Evolutionary conservation across 495 filamentous ascomycete genomes (phyloP).

Genomic region (Haplographium delicatum): DNA sequence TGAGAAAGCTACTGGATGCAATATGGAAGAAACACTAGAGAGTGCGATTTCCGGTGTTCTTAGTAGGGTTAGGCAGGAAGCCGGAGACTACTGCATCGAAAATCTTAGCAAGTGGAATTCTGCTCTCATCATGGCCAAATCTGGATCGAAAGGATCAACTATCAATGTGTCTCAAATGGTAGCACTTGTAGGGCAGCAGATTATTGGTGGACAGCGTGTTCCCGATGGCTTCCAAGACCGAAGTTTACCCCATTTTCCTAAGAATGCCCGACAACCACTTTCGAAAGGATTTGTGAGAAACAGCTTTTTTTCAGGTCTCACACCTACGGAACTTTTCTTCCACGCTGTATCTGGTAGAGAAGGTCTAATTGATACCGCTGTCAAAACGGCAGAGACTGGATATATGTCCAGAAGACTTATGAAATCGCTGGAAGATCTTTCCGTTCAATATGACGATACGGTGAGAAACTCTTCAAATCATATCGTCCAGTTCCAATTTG

Average conservation of each 20-base stretch:
- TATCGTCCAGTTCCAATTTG: slow-evolving; percentile 95
- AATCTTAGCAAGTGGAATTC: slow-evolving; percentile 89
- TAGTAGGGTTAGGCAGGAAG: slow-evolving; percentile 81
- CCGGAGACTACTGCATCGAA: slow-evolving; percentile 85
- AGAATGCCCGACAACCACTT: slow-evolving; percentile 81
- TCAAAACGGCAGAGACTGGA: slow-evolving; percentile 97
- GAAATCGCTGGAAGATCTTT: slow-evolving; percentile 96
- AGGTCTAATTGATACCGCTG: slow-evolving; percentile 98
- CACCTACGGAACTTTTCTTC: slow-evolving; percentile 90
- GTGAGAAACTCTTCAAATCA: slow-evolving; percentile 80
- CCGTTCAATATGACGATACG: slow-evolving; percentile 86
- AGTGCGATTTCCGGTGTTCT: slow-evolving; percentile 86
- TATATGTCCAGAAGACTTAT: slow-evolving; percentile 98
- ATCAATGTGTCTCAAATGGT: slow-evolving; percentile 99
- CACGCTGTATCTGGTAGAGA: slow-evolving; percentile 98
- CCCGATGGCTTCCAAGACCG: slow-evolving; percentile 95
- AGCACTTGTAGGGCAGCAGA: slow-evolving; percentile 93
- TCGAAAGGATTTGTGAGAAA: slow-evolving; percentile 96
- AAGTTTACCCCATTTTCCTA: slow-evolving; percentile 90
- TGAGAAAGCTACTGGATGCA: slow-evolving; percentile 79
- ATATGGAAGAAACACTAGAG: slow-evolving; percentile 88
- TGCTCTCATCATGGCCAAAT: slow-evolving; percentile 93
- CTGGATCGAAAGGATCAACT: slow-evolving; percentile 88
- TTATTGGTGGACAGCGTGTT: slow-evolving; percentile 91
- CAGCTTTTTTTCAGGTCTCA: slow-evolving; percentile 93